phyloP scores from a whole-genome alignment of 2,329 filamentous ascomycete genomes.

The Xylariales sp. region DNA sequence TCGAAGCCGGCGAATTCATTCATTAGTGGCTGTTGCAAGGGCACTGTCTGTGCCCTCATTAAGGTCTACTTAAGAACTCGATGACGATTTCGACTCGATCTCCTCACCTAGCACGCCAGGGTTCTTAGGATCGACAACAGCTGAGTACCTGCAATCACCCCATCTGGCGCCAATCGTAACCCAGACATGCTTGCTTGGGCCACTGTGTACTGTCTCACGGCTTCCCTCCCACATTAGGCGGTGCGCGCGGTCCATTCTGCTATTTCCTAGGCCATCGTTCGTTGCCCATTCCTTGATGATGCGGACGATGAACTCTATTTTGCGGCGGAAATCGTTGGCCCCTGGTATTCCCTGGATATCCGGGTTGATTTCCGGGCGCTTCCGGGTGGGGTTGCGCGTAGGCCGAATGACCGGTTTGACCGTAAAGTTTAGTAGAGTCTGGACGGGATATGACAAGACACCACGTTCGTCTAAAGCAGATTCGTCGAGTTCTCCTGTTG shows the following conservation, averaged over 20 bases:
- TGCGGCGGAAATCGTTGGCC: conserved; percentile 78
- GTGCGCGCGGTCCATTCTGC: conserved; percentile 65
- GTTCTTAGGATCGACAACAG: conserved; percentile 65
- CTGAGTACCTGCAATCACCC: conserved; percentile 67
- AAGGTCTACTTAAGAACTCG: conserved; percentile 22
- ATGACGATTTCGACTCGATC: conserved; percentile 56
- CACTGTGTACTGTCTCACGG: conserved; percentile 65
- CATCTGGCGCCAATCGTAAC: conserved; percentile 73
- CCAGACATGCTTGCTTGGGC: conserved; percentile 74
- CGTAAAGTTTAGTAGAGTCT: conserved; percentile 77
- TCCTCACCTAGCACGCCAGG: conserved; percentile 67
- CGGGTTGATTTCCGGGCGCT: conserved; percentile 69
- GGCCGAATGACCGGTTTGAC: conserved; percentile 59
- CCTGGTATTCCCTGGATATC: conserved; percentile 73
- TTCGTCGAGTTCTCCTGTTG: conserved; percentile 74
- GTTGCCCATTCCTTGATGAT: conserved; percentile 77
- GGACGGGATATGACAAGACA: conserved; percentile 76
- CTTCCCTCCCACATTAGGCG: conserved; percentile 69
- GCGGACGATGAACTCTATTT: conserved; percentile 77
- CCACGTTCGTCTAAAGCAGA: conserved; percentile 77
- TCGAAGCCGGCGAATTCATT: conserved; percentile 1
- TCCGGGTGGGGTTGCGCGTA: conserved; percentile 58
- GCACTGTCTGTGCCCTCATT: neutral
- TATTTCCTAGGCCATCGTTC: conserved; percentile 77
- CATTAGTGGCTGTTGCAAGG: neutral